Conservation (phyloP, 2,329 filamentous ascomycete species). For the Arthroderma sp. region DNA sequence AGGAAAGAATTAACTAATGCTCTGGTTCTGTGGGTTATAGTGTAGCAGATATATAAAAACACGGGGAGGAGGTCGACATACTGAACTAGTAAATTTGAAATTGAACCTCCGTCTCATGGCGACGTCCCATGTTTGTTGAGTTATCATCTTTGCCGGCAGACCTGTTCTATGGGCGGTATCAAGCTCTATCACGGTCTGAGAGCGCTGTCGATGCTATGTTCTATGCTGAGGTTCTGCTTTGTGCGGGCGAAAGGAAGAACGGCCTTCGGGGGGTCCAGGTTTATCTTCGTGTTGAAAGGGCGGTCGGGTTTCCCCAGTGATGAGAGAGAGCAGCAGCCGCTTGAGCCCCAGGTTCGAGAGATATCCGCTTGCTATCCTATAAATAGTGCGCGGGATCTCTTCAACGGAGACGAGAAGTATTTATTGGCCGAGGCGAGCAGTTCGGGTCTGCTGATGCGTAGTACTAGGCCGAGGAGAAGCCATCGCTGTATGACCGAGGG, state of each 20-base stretch:
- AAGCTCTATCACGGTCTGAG: too few relatives aligned
- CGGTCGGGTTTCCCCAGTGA: too few relatives aligned
- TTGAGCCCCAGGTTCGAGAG: neutral
- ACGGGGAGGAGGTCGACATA: neutral
- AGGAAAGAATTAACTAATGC: too few relatives aligned
- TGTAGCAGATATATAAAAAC: neutral
- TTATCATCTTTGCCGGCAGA: neutral
- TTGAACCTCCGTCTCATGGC: constrained; percentile 5
- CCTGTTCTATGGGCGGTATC: neutral
- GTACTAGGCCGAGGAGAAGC: neutral
- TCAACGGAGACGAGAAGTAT: neutral
- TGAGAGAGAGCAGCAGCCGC: too few relatives aligned
- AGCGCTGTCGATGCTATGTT: too few relatives aligned
- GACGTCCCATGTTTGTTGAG: neutral
- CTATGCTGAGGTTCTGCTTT: too few relatives aligned
- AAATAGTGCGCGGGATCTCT: neutral
- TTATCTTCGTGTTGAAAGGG: too few relatives aligned
- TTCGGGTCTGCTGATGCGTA: neutral
- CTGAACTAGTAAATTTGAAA: neutral
- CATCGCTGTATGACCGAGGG: too few relatives aligned
- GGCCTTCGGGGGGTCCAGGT: too few relatives aligned
- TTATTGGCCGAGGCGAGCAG: neutral
- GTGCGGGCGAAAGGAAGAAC: too few relatives aligned
- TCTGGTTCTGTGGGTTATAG: neutral
- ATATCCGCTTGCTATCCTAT: neutral